Evolutionary conservation across 2,329 filamentous ascomycete species (phyloP).

Genomic region (Alternaria burnsii): DNA sequence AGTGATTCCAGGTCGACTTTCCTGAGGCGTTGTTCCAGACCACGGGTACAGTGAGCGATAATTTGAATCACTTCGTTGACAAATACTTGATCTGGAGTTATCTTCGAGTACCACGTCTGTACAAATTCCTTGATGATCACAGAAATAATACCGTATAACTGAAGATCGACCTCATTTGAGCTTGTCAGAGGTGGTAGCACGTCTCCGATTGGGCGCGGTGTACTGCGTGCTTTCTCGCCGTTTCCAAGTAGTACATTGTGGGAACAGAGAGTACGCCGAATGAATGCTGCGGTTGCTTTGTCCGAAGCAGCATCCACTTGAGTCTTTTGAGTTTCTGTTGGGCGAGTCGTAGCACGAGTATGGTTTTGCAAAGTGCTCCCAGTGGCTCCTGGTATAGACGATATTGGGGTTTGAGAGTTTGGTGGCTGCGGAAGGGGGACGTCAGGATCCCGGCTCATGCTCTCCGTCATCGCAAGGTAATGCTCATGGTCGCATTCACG

Average conservation of each 20-base stretch:
- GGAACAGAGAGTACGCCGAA: constrained; percentile 85
- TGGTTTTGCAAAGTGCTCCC: constrained; percentile 25
- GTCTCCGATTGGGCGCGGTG: constrained; percentile 75
- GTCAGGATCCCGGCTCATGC: constrained; percentile 30
- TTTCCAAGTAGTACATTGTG: constrained; percentile 62
- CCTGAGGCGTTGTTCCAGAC: constrained; percentile 83
- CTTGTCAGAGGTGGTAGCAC: constrained; percentile 90
- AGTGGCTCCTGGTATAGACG: constrained; percentile 15
- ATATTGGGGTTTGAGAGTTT: constrained; percentile 26
- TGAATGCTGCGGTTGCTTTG: constrained; percentile 79
- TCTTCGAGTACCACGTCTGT: constrained; percentile 89
- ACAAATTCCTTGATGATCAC: constrained; percentile 91
- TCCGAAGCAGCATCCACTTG: constrained; percentile 67
- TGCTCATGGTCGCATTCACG: constrained; percentile 26
- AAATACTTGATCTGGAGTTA: constrained; percentile 89
- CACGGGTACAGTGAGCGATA: constrained; percentile 89
- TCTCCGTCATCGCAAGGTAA: constrained; percentile 39
- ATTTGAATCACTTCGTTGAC: constrained; percentile 88
- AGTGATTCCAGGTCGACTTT: constrained; percentile 84
- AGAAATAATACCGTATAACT: constrained; percentile 91
- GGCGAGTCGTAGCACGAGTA: constrained; percentile 27
- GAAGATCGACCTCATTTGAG: constrained; percentile 90
- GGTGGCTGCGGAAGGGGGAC: constrained; percentile 34
- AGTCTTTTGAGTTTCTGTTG: constrained; percentile 34
- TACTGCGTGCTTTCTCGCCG: constrained; percentile 64